These are phyloP conservation scores for Cladosporium halotolerans DNA, from an alignment of 2,329 filamentous ascomycete genomes.

Conservation along the genomic window DNA sequence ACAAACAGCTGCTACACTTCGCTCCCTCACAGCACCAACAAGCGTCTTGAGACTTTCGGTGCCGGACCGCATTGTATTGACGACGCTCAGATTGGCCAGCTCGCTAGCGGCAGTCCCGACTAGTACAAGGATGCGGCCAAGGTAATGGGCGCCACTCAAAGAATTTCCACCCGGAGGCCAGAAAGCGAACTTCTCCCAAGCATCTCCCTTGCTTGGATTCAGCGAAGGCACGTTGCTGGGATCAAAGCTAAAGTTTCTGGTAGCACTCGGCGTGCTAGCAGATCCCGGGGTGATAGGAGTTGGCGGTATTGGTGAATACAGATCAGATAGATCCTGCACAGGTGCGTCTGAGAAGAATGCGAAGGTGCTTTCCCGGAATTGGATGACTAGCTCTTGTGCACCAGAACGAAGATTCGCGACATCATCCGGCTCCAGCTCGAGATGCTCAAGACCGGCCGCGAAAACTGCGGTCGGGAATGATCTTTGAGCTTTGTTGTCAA, in stretches of 20 bases:
- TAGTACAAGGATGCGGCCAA: slow-evolving; percentile 72
- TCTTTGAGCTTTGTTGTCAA: slow-evolving; percentile 76
- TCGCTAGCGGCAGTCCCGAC: slow-evolving; percentile 84
- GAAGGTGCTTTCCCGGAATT: slow-evolving; percentile 72
- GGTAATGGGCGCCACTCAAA: slow-evolving; percentile 82
- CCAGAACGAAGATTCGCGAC: slow-evolving; percentile 68
- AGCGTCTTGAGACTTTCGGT: slow-evolving; percentile 69
- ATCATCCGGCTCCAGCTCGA: slow-evolving; percentile 67
- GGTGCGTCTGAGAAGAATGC: slow-evolving; percentile 83
- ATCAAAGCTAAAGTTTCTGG: slow-evolving; percentile 70
- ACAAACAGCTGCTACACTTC: slow-evolving; percentile 78
- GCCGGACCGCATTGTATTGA: slow-evolving; percentile 34
- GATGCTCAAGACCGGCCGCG: slow-evolving; percentile 70
- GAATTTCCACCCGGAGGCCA: slow-evolving; percentile 94
- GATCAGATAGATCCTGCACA: slow-evolving; percentile 79
- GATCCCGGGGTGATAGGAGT: slow-evolving; percentile 61
- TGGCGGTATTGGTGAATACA: slow-evolving; percentile 73
- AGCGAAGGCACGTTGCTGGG: slow-evolving; percentile 67
- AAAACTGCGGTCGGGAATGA: slow-evolving; percentile 54
- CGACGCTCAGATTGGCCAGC: slow-evolving; percentile 67
- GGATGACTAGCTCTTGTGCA: slow-evolving; percentile 71
- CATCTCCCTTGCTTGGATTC: slow-evolving; percentile 65
- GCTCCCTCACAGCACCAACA: slow-evolving; percentile 72
- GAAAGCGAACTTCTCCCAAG: slow-evolving; percentile 92
- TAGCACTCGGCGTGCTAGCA: slow-evolving; percentile 53